Evolutionary conservation across 495 filamentous ascomycete species (phyloP).

Genomic region (Jackrogersella minutella): DNA sequence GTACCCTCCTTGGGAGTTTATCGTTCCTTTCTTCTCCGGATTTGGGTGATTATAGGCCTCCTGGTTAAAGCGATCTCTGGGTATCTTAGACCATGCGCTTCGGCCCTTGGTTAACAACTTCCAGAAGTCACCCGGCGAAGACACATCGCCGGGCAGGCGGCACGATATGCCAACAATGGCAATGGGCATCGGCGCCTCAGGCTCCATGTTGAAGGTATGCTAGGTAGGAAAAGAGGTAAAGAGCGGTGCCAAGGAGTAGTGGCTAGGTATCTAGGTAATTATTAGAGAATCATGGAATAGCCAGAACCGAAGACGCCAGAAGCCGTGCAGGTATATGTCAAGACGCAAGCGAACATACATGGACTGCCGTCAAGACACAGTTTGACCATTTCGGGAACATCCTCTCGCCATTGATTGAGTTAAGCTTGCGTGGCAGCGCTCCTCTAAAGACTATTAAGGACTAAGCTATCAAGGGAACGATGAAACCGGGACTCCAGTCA

Average conservation of each 20-base stretch:
- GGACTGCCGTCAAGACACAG: not conserved
- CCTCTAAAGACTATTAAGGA: not conserved
- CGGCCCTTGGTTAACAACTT: conserved; percentile 52
- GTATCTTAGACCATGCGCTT: conserved; percentile 59
- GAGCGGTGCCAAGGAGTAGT: conserved; percentile 5
- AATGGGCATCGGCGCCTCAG: conserved; percentile 44
- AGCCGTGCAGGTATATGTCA: conserved; percentile 25
- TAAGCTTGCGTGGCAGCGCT: conserved; percentile 12
- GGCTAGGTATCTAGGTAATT: conserved; percentile 5
- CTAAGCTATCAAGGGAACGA: not conserved
- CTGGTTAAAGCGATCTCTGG: conserved; percentile 69
- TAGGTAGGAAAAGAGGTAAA: conserved; percentile 9
- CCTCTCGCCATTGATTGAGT: not conserved
- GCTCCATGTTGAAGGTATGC: conserved; percentile 29
- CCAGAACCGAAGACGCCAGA: conserved; percentile 3
- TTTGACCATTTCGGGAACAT: conserved; percentile 3
- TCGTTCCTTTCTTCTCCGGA: conserved; percentile 51
- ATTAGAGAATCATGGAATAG: not conserved
- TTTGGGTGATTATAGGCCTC: conserved; percentile 74
- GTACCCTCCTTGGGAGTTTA: conserved; percentile 59
- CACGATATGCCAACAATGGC: conserved; percentile 59
- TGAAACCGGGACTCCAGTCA: conserved; percentile 21
- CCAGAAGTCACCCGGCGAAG: conserved; percentile 54
- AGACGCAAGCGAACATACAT: not conserved
- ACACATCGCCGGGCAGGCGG: conserved; percentile 57